Evolutionary conservation across 2,329 filamentous ascomycete genomes (phyloP).

Genomic region (Fusarium avenaceum): DNA sequence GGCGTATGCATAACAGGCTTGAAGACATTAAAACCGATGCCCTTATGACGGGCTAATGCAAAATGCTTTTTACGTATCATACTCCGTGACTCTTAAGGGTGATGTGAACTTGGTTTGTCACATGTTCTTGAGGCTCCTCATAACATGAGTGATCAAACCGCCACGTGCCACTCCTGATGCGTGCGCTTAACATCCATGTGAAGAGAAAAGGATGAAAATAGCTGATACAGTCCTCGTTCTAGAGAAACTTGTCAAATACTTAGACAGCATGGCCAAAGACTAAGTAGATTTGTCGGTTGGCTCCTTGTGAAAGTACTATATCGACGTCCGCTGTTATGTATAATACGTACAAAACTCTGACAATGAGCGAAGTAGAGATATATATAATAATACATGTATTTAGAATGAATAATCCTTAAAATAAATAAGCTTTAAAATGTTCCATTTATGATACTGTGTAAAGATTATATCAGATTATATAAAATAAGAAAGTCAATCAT

Average conservation of each 20-base stretch:
- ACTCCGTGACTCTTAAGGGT: background rate
- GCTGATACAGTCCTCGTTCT: background rate
- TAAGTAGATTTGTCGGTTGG: background rate
- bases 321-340: no score
- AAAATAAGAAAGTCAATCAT: no score
- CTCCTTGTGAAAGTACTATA: background rate
- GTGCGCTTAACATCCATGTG: slow-evolving; percentile 1
- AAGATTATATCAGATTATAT: no score
- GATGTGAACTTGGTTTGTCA: background rate
- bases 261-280: background rate
- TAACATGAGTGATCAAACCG: slow-evolving; percentile 15
- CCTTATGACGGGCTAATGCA: slow-evolving; percentile 18
- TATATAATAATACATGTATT: no score
- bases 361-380: no score
- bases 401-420: no score
- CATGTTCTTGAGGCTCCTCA: slow-evolving; percentile 17
- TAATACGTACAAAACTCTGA: no score
- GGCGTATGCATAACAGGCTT: slow-evolving; percentile 40
- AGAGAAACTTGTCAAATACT: background rate
- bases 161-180: slow-evolving; percentile 17
- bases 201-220: background rate
- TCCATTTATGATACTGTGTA: no score
- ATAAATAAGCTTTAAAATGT: no score
- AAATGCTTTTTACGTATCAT: background rate
- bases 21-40: slow-evolving; percentile 23